These are phyloP conservation scores for Acer negundo DNA, from an alignment of 345 rosid genomes.

Conservation along the genomic window DNA sequence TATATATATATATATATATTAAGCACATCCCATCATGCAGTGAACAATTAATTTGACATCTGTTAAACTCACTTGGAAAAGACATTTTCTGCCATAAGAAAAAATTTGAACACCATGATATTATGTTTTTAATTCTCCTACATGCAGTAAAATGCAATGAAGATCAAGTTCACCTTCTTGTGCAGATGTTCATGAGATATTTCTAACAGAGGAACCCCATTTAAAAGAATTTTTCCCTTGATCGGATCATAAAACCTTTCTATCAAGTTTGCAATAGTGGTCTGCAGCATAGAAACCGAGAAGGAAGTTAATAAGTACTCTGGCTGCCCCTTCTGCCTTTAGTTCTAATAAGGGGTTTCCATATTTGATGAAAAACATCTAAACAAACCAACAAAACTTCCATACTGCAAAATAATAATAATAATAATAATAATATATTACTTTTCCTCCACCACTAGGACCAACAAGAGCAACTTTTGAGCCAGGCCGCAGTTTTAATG, in stretches of 20 bases:
- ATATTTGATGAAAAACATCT: constrained; percentile 3
- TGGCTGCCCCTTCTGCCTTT: not conserved
- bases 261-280: constrained; percentile 87
- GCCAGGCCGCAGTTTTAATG: constrained; percentile 77
- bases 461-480: constrained; percentile 95
- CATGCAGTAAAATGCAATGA: not conserved
- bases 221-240: constrained; percentile 77
- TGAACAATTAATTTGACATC: not conserved
- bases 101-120: not conserved
- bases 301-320: not conserved
- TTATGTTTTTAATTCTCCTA: not conserved
- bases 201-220: constrained; percentile 79
- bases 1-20: not conserved
- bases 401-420: too few species aligned
- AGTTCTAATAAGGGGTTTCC: not conserved
- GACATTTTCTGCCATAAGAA: not conserved
- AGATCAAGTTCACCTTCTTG: constrained; percentile 49
- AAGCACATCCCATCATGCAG: not conserved
- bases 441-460: constrained; percentile 98
- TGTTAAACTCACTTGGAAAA: not conserved
- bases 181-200: constrained; percentile 83
- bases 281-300: constrained; percentile 50
- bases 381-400: not conserved
- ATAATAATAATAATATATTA: too few species aligned
- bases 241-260: constrained; percentile 90